Conservation (phyloP, 768 basidiomycete species). For the Hypholoma sublateritium region DNA sequence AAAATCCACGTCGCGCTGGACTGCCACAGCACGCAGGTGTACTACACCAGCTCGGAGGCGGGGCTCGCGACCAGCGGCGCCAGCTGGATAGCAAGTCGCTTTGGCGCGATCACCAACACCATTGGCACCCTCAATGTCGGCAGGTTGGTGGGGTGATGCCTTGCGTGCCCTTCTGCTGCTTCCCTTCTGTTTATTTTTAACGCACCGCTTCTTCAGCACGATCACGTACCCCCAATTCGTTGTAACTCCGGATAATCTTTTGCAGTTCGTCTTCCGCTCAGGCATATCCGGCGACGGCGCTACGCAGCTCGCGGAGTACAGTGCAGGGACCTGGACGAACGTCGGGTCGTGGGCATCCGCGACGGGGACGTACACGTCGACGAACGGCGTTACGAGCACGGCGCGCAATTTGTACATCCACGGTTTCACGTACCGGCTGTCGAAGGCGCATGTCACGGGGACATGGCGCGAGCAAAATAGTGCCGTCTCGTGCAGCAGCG, state of each 20-base stretch:
- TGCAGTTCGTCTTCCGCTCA: conserved; percentile 48
- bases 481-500: conserved; percentile 41
- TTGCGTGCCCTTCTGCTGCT: not conserved
- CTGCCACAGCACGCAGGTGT: conserved; percentile 43
- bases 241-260: conserved; percentile 42
- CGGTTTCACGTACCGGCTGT: conserved; percentile 41
- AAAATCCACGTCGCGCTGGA: conserved; percentile 48
- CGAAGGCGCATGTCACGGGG: conserved; percentile 41
- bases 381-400: conserved; percentile 38
- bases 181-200: not conserved
- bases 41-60: conserved; percentile 42
- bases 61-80: conserved; percentile 39
- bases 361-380: conserved; percentile 41
- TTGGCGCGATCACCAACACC: conserved; percentile 39
- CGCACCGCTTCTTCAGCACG: conserved; percentile 22
- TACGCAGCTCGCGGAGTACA: conserved; percentile 47
- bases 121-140: conserved; percentile 42
- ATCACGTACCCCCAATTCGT: conserved; percentile 51
- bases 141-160: conserved; percentile 26
- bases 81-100: conserved; percentile 42
- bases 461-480: conserved; percentile 47
- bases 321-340: conserved; percentile 38
- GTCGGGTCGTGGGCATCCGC: conserved; percentile 48
- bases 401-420: conserved; percentile 49
- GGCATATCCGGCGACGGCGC: conserved; percentile 48